phyloP scores from a whole-genome alignment of 2,329 filamentous ascomycete species.

The Monilinia polystroma region DNA sequence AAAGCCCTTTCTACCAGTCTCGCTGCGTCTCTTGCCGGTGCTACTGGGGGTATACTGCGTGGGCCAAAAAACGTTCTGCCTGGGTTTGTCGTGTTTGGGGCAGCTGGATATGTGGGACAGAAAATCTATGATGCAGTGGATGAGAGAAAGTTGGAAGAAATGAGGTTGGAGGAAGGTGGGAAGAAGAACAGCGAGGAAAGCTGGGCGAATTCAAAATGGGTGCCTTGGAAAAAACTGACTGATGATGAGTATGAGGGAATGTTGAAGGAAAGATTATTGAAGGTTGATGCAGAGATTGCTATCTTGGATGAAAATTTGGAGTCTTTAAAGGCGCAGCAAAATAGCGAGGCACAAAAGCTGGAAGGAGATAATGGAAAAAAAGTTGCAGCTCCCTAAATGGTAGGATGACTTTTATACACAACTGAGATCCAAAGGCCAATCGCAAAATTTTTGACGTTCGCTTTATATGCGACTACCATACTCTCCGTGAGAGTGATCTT shows the following conservation, averaged over 20 bases:
- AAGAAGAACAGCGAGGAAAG: slow-evolving; percentile 36
- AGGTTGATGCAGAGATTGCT: slow-evolving; percentile 73
- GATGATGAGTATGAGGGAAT: slow-evolving; percentile 72
- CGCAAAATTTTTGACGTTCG: neutral
- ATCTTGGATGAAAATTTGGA: slow-evolving; percentile 74
- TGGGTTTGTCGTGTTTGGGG: slow-evolving; percentile 57
- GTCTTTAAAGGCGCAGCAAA: slow-evolving; percentile 30
- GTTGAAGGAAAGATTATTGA: slow-evolving; percentile 68
- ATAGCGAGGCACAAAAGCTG: neutral
- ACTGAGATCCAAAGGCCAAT: neutral
- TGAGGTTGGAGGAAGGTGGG: slow-evolving; percentile 38
- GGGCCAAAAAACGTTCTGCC: slow-evolving; percentile 55
- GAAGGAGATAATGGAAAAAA: neutral
- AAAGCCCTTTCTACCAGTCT: slow-evolving; percentile 66
- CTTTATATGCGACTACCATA: neutral
- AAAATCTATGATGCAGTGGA: slow-evolving; percentile 53
- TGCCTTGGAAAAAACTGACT: slow-evolving; percentile 66
- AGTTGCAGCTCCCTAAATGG: neutral
- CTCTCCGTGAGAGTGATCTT: neutral
- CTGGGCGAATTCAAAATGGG: slow-evolving; percentile 63
- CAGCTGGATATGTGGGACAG: slow-evolving; percentile 59
- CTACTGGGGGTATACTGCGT: slow-evolving; percentile 60
- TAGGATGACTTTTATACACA: neutral
- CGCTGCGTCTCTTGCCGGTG: slow-evolving; percentile 69
- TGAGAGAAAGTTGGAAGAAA: slow-evolving; percentile 34